Conservation (phyloP, 2,329 filamentous ascomycete genomes). For the Calonectria naviculata region DNA sequence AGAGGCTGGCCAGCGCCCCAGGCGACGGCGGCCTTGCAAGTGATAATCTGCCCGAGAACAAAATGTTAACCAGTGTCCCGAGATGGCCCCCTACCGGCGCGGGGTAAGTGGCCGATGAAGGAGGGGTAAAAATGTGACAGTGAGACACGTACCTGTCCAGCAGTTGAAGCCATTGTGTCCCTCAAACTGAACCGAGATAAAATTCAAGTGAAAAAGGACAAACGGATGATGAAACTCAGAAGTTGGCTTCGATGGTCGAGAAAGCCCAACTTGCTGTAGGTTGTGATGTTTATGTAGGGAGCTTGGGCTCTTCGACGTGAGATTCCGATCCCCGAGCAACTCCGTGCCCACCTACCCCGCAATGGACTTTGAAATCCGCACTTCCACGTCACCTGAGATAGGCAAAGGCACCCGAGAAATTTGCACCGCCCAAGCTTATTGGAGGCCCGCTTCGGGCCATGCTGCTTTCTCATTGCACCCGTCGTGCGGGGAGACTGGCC, state of each 20-base stretch:
- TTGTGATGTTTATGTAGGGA: conserved; percentile 38
- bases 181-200: conserved; percentile 25
- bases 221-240: conserved; percentile 15
- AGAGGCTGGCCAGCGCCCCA: conserved; percentile 96
- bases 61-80: conserved; percentile 27
- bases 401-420: conserved; percentile 35
- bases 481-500: conserved; percentile 27
- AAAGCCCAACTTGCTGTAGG: conserved; percentile 18
- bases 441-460: conserved; percentile 14
- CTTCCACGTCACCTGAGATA: conserved; percentile 32
- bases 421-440: conserved; percentile 27
- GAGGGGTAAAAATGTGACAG: conserved; percentile 32
- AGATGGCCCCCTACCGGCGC: conserved; percentile 25
- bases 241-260: conserved; percentile 27
- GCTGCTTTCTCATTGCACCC: conserved; percentile 25
- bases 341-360: conserved; percentile 42
- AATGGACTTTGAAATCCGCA: conserved; percentile 41
- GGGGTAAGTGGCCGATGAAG: conserved; percentile 32
- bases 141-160: conserved; percentile 59
- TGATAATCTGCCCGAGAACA: conserved; percentile 76
- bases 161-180: conserved; percentile 60
- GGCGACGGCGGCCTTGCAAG: conserved; percentile 96
- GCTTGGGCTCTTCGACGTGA: conserved; percentile 31
- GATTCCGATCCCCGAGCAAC: conserved; percentile 44
- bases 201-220: conserved; percentile 24